phyloP scores from a whole-genome alignment of 2,329 filamentous ascomycete species.

The Dactylellina drechsleri region DNA sequence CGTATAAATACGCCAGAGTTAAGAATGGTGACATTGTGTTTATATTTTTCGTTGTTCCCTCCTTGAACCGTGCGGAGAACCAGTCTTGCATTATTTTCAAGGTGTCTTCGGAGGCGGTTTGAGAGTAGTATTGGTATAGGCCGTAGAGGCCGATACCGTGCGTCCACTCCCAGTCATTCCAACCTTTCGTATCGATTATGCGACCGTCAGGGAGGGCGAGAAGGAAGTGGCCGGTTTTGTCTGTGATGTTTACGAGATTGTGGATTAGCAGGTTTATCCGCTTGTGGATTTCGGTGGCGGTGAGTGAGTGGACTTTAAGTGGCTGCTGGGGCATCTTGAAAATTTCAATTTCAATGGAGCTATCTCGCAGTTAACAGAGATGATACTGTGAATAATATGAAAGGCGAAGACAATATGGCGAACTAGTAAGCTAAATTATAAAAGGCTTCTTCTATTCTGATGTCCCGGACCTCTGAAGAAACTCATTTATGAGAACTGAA shows the following conservation, averaged over 20 bases:
- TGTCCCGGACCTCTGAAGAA: too few relatives aligned
- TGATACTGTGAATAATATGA: background rate
- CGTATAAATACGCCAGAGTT: slow-evolving; percentile 80
- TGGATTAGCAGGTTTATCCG: slow-evolving; percentile 74
- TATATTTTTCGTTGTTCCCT: slow-evolving; percentile 80
- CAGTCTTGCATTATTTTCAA: slow-evolving; percentile 76
- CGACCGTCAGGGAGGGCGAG: slow-evolving; percentile 76
- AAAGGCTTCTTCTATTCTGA: too few relatives aligned
- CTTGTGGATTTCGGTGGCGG: slow-evolving; percentile 64
- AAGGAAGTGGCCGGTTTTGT: slow-evolving; percentile 78
- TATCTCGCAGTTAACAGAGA: too few relatives aligned
- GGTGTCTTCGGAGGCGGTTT: slow-evolving; percentile 72
- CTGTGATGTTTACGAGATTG: slow-evolving; percentile 80
- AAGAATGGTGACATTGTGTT: slow-evolving; percentile 84
- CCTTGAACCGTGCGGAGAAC: slow-evolving; percentile 75
- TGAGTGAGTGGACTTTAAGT: slow-evolving; percentile 61
- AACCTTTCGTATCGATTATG: slow-evolving; percentile 84
- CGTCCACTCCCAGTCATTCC: slow-evolving; percentile 86
- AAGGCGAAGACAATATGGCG: background rate
- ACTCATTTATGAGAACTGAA: too few relatives aligned
- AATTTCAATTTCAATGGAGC: too few relatives aligned
- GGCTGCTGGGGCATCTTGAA: slow-evolving; percentile 61
- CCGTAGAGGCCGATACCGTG: slow-evolving; percentile 83
- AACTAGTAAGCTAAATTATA: too few relatives aligned
- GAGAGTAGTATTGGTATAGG: slow-evolving; percentile 81